These are phyloP conservation scores for Trypethelium eluteriae DNA, from an alignment of 495 filamentous ascomycete genomes.

Conservation along the genomic window DNA sequence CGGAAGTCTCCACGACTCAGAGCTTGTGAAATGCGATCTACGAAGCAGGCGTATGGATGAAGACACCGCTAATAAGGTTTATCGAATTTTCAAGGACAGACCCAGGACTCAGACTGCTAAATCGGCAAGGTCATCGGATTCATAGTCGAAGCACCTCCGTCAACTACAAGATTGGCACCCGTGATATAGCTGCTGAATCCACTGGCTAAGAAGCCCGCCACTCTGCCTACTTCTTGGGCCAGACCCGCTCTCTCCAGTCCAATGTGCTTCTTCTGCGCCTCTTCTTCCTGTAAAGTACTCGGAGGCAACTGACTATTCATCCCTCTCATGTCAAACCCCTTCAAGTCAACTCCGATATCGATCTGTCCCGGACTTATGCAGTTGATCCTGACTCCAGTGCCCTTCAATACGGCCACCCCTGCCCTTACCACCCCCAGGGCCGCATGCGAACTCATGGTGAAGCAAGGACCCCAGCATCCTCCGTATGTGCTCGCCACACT, in stretches of 20 bases:
- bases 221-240: conserved; percentile 50
- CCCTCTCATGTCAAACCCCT: conserved; percentile 47
- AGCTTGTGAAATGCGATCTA: neutral
- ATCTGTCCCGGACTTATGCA: conserved; percentile 53
- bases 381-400: conserved; percentile 52
- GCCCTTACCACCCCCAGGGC: conserved; percentile 51
- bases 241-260: conserved; percentile 42
- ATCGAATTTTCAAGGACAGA: no score
- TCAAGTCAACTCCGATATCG: conserved; percentile 50
- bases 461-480: conserved; percentile 50
- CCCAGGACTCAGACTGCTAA: conserved; percentile 9
- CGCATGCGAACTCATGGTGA: conserved; percentile 53
- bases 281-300: conserved; percentile 45
- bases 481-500: conserved; percentile 51
- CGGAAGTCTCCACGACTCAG: no score
- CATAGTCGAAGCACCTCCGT: conserved; percentile 47
- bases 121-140: conserved; percentile 34
- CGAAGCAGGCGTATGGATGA: neutral
- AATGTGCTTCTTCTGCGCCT: conserved; percentile 40
- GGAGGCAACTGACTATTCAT: conserved; percentile 51
- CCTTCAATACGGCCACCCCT: conserved; percentile 51
- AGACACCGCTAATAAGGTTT: neutral
- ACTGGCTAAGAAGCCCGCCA: conserved; percentile 51
- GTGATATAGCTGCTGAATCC: conserved; percentile 52
- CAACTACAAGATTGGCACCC: conserved; percentile 48